A percentile compares a stretch with the other conserved stretches of the same genome.
Conservation (phyloP, 1,139 yeast genomes). For the Geotrichum europaeum region DNA sequence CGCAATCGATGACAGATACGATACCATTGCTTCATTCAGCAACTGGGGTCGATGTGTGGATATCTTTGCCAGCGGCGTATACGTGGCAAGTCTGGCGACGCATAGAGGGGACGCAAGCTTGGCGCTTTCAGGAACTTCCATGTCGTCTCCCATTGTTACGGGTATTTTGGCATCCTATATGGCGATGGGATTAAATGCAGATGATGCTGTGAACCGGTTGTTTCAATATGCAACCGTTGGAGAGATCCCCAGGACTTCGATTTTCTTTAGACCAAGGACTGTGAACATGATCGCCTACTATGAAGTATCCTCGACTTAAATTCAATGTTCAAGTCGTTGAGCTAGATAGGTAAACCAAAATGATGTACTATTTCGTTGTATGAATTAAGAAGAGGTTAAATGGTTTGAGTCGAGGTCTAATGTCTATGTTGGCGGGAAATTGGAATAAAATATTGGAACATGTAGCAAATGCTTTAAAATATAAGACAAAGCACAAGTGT, state of each 20-base stretch:
- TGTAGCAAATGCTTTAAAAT: background rate
- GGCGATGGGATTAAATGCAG: constrained; percentile 47
- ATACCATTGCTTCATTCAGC: constrained; percentile 66
- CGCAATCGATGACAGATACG: constrained; percentile 72
- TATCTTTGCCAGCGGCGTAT: constrained; percentile 76
- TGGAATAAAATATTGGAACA: background rate
- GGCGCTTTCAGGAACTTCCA: constrained; percentile 75
- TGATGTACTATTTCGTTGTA: background rate
- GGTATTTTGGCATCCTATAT: constrained; percentile 65
- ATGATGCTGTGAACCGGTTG: constrained; percentile 26
- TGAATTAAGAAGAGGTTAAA: background rate
- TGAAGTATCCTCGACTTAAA: background rate
- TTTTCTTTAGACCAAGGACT: constrained; percentile 40
- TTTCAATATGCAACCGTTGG: constrained; percentile 32
- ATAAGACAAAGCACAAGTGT: background rate
- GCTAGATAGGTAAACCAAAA: background rate
- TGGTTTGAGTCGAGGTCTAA: background rate
- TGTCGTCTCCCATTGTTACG: constrained; percentile 81
- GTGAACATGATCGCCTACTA: constrained; percentile 41
- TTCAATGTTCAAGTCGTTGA: background rate
- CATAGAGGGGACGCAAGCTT: constrained; percentile 26
- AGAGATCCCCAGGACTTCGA: constrained; percentile 34
- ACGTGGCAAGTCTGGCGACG: constrained; percentile 38
- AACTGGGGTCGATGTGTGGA: constrained; percentile 91
- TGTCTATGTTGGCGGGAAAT: background rate